Base-by-base conservation (phyloP, 2,329 filamentous ascomycete genomes). In the Monosporascus sp. region DNA sequence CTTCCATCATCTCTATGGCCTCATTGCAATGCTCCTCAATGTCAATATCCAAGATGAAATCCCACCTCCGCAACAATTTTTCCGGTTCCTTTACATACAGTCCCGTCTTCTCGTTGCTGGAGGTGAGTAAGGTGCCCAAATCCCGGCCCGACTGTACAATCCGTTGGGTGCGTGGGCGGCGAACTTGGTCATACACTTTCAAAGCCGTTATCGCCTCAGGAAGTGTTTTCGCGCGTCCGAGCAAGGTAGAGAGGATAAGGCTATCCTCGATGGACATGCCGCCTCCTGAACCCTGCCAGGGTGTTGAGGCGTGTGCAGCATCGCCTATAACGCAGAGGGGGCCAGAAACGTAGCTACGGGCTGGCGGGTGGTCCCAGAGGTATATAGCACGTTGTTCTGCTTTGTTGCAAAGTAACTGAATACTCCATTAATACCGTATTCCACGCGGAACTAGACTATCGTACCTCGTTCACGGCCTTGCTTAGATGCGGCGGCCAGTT, bases 231-330 rank as follows among this genome's bases (percentile, higher is more conserved):
- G 57, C 53, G 14, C 49, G 50, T 2, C 59, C 58, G 5, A 61
- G 54, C 5, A 65, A 25, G 1, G 50, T 52, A 1, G 57, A 63
- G 1, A 61, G 54, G 17, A 63, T 50, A 11, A 62, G 49, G n/a
- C 52, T 58, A 31, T 61, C 59, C 24, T 63, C 59, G 37, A 60
- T 56, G 15, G 59, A 58, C 56, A 62, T 63, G 22, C 59, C 57
- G 5, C 58, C 60, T 1, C 60, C 58, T 1, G 57, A 59, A 9
- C 54, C 60, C 9, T 63, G 57, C 60, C 60, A 62, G 7, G 58
- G 56, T 5, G 56, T 58, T 1, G 54, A 58, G 1, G 58, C 49
- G n/a, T 62, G 58, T 2, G 60, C 57, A 2, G 58, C 56, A 18
- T 61, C 60, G 24, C 58, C 59, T 8, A 54, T 50, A 2, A 65